These are phyloP conservation scores for Lagenidium giganteum DNA, from an alignment of 352 stramenopile species.

Conservation along the genomic window DNA sequence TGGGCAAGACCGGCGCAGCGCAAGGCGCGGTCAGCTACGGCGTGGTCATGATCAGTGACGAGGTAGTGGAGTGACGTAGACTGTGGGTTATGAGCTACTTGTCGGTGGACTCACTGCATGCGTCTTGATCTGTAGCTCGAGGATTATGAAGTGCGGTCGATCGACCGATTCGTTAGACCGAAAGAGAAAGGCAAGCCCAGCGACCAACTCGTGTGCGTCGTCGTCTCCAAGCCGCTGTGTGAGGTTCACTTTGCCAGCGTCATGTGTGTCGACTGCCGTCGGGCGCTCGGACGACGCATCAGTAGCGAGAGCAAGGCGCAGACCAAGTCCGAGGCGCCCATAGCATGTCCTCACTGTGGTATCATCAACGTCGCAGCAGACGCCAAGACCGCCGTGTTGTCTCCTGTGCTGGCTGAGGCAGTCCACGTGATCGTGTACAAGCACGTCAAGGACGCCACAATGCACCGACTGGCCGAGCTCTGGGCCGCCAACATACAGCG, in stretches of 20 bases:
- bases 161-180: slow-evolving; percentile 41
- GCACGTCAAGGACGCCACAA: slow-evolving; percentile 40
- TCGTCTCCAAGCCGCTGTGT: slow-evolving; percentile 27
- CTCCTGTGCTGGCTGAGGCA: slow-evolving; percentile 25
- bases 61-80: too few relatives aligned
- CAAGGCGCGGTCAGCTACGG: too few relatives aligned
- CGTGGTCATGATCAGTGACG: too few relatives aligned
- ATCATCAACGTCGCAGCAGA: slow-evolving; percentile 22
- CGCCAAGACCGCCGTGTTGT: slow-evolving; percentile 15
- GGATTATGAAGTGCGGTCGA: slow-evolving; percentile 38
- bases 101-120: too few relatives aligned
- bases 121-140: slow-evolving; percentile 24
- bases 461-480: slow-evolving; percentile 44
- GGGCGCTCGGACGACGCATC: slow-evolving; percentile 42
- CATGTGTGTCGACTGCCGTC: slow-evolving; percentile 46
- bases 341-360: slow-evolving; percentile 60
- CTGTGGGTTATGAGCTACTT: too few relatives aligned
- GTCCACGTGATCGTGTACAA: slow-evolving; percentile 41
- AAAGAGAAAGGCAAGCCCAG: slow-evolving; percentile 25
- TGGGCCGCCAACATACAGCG: too few relatives aligned
- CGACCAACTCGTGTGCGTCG: slow-evolving; percentile 36
- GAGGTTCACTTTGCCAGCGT: slow-evolving; percentile 38
- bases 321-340: slow-evolving; percentile 6
- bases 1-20: too few relatives aligned
- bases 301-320: slow-evolving; percentile 19